Base-by-base conservation (phyloP, 805 yeast genomes). In the Yarrowia sp. region DNA sequence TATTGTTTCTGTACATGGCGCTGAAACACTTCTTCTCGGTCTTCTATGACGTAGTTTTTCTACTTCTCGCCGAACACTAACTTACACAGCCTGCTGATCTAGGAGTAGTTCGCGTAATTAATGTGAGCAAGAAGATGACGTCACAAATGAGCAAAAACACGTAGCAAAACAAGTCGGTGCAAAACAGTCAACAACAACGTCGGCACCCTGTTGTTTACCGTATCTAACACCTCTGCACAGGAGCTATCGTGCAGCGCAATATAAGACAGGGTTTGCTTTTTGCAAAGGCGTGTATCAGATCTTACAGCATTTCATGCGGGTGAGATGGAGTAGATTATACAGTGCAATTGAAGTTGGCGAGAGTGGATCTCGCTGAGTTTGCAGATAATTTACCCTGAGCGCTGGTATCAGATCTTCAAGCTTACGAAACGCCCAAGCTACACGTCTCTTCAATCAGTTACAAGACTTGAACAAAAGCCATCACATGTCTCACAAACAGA, bases 291-390 rank as follows among this genome's bases (percentile, higher is more conserved):
- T 44, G 49, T 44, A 44, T 44, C 49, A 44, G 32, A 44, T 44
- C 49, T 44, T 44, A 27, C 49, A 44, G 49, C 33, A n/a, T n/a
- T n/a, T n/a, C n/a, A 44, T 27, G 47, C 47, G 47, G 21, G 47
- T 5, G 47, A n/a, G 47, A 42, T 42, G 44, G 18, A 32, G 16
- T 2, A 13, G 8, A 32, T 32, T n/a, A 14, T 16, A 14, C n/a
- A n/a, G n/a, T n/a, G n/a, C n/a, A n/a, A n/a, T n/a, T n/a, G n/a
- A n/a, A n/a, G n/a, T n/a, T n/a, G n/a, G n/a, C n/a, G n/a, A n/a
- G n/a, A n/a, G n/a, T n/a, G n/a, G n/a, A n/a, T n/a, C n/a, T n/a
- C n/a, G n/a, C n/a, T n/a, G n/a, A n/a, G n/a, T n/a, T n/a, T n/a
- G n/a, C n/a, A n/a, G n/a, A n/a, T n/a, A n/a, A n/a, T n/a, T n/a